Evolutionary conservation across 2,329 filamentous ascomycete genomes (phyloP), one percentile per base, ranked within the genome.

Genomic region (Fusarium succisae): DNA sequence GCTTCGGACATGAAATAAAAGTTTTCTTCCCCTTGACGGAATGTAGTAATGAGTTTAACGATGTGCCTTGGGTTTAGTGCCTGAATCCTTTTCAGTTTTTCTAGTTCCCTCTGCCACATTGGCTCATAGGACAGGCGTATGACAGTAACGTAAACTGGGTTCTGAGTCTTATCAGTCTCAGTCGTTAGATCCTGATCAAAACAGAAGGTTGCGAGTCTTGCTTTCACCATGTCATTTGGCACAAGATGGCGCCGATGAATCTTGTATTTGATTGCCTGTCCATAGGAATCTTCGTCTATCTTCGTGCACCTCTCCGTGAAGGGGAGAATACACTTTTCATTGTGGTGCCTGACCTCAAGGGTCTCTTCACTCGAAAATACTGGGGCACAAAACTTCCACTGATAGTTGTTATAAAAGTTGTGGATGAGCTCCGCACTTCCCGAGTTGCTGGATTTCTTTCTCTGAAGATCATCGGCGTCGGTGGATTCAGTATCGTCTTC

Each of bases 321-420:
- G 1, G 50, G 50, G 1, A 53, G n/a, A 1, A 26, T 26, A 9
- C 8, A 13, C 13, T 38, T 6, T 17, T 26, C 12, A 24, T 50
- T 0, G 24, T 13, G 1, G 20, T 20, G 8, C 4, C 26, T 20
- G 1, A 15, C 4, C 10, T 22, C n/a, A 11, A 3, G 13, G 12
- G 8, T 1, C 3, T 11, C 13, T 22, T 28, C 4, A 24, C 3
- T 28, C 13, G n/a, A 53, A 37, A 53, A 28, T 2, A 53, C 12
- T 15, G 35, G 18, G 0, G 50, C 35, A 38, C 50, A 53, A 28
- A 38, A 38, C 8, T 11, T 28, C 50, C n/a, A 38, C 18, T 53
- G 32, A 15, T 26, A 12, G 5, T 10, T 6, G 17, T 20, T 20
- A 22, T 7, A 38, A 26, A 53, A 26, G 5, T 20, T 14, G 15